Percentiles rank a stretch among this genome's conserved stretches.
Conservation (phyloP, 345 rosid genomes). For the Populus alba region DNA sequence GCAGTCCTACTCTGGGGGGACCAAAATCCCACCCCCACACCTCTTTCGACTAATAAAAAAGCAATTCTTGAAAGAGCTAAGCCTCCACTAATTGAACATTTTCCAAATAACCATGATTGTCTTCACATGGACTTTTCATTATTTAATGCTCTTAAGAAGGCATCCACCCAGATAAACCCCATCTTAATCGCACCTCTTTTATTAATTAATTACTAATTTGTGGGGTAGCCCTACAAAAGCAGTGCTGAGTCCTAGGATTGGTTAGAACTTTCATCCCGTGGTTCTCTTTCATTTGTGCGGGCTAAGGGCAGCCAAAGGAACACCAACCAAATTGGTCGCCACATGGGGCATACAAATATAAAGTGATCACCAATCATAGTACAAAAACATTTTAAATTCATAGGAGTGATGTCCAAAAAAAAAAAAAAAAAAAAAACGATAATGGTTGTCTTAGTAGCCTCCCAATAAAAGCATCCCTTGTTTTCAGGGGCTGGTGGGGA, state of each 20-base stretch:
- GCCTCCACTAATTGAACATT: constrained; percentile 20
- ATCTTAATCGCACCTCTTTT: background rate
- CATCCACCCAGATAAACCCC: constrained; percentile 14
- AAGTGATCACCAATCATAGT: constrained; percentile 20
- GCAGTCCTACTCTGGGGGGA: constrained; percentile 6
- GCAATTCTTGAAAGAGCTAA: background rate
- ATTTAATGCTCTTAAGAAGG: constrained; percentile 6
- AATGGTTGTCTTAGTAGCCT: constrained; percentile 3
- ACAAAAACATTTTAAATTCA: background rate
- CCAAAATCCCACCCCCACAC: constrained; percentile 27
- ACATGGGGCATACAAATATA: constrained; percentile 29
- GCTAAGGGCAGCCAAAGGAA: constrained; percentile 32
- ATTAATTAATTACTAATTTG: background rate
- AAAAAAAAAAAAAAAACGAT: background rate
- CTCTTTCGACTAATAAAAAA: constrained; percentile 4
- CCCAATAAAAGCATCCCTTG: background rate
- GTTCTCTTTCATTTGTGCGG: background rate
- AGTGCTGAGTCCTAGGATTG: constrained; percentile 6
- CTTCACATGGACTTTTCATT: constrained; percentile 36
- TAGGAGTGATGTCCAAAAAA: background rate
- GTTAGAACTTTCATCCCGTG: constrained; percentile 7
- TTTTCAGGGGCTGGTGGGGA: constrained; percentile 37
- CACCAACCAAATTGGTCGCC: constrained; percentile 43
- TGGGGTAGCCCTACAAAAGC: constrained; percentile 4
- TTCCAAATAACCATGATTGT: constrained; percentile 34